Percentiles rank a stretch among this genome's conserved stretches.
Evolutionary conservation across 768 basidiomycete species (phyloP).

Genomic region (Boletus subparvulus): DNA sequence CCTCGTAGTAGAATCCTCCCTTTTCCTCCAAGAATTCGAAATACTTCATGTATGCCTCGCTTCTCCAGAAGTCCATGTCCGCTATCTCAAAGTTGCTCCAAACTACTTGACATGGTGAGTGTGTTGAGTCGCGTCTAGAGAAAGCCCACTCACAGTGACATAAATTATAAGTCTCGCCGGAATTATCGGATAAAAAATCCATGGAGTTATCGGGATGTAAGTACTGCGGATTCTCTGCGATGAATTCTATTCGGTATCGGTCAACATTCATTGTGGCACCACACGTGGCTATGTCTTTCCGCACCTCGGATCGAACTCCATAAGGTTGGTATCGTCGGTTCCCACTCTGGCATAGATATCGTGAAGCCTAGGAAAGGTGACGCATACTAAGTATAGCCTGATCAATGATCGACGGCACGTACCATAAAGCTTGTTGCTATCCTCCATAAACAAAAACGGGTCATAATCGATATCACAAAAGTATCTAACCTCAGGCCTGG

Average conservation of each 20-base stretch:
- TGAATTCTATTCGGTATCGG: conserved; percentile 50
- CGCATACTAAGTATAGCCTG: background rate
- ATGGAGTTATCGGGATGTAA: conserved; percentile 58
- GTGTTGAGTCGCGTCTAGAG: background rate
- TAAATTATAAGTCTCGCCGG: conserved; percentile 60
- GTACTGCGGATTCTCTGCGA: conserved; percentile 51
- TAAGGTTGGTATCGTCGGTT: conserved; percentile 60
- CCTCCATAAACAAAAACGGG: conserved; percentile 58
- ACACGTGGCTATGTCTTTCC: conserved; percentile 28
- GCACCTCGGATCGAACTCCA: conserved; percentile 59
- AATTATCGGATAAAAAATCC: conserved; percentile 64
- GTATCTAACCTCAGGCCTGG: conserved; percentile 50
- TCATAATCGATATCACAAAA: conserved; percentile 52
- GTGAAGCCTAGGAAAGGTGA: conserved; percentile 48
- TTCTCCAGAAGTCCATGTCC: conserved; percentile 79
- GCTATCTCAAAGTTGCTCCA: conserved; percentile 96
- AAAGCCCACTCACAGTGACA: conserved; percentile 54
- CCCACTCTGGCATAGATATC: conserved; percentile 62
- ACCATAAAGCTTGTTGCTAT: conserved; percentile 53
- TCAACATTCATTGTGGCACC: conserved; percentile 37
- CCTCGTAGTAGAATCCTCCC: conserved; percentile 92
- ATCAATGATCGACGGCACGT: conserved; percentile 2
- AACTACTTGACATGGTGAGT: conserved; percentile 43
- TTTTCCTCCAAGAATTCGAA: conserved; percentile 77
- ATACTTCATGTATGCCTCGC: conserved; percentile 78